Percentiles rank a stretch among this genome's conserved stretches.
These are phyloP conservation scores for Echium plantagineum DNA, from an alignment of 257 asterid genomes.

Conservation along the genomic window DNA sequence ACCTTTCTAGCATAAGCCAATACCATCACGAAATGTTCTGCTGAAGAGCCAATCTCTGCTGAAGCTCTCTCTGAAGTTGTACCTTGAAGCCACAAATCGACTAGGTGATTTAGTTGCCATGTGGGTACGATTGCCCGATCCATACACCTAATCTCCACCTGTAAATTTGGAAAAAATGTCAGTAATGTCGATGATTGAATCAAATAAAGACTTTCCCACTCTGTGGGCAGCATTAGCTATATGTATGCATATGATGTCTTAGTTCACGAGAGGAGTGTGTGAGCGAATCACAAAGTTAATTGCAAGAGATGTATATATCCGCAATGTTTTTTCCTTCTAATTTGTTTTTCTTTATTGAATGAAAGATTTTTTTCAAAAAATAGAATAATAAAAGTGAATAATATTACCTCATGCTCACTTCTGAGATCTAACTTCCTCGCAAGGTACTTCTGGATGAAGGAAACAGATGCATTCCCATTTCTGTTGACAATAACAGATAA, in stretches of 20 bases:
- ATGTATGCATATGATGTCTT: too few relatives aligned
- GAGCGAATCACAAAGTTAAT: too few relatives aligned
- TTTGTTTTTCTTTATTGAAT: too few relatives aligned
- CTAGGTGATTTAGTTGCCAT: conserved; percentile 44
- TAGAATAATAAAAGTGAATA: background rate
- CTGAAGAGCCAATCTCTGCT: conserved; percentile 68
- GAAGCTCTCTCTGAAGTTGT: conserved; percentile 33
- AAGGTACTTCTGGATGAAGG: conserved; percentile 4
- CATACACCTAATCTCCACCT: conserved; percentile 88
- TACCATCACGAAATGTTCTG: conserved; percentile 80
- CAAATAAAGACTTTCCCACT: too few relatives aligned
- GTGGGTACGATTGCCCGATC: conserved; percentile 64
- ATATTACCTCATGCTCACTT: conserved; percentile 68
- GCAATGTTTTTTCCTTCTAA: too few relatives aligned
- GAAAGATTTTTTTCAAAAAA: too few relatives aligned
- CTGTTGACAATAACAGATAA: conserved; percentile 49
- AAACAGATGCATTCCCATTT: conserved; percentile 31
- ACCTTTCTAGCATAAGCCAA: conserved; percentile 54
- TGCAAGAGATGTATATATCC: too few relatives aligned
- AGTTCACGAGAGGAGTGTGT: too few relatives aligned
- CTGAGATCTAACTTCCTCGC: conserved; percentile 66
- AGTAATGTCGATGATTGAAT: too few relatives aligned
- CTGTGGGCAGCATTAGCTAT: too few relatives aligned
- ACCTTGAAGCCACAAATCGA: conserved; percentile 72
- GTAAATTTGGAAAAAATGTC: conserved; percentile 4